Conservation (phyloP, 2,329 filamentous ascomycete genomes). For the Aureobasidium sp. region DNA sequence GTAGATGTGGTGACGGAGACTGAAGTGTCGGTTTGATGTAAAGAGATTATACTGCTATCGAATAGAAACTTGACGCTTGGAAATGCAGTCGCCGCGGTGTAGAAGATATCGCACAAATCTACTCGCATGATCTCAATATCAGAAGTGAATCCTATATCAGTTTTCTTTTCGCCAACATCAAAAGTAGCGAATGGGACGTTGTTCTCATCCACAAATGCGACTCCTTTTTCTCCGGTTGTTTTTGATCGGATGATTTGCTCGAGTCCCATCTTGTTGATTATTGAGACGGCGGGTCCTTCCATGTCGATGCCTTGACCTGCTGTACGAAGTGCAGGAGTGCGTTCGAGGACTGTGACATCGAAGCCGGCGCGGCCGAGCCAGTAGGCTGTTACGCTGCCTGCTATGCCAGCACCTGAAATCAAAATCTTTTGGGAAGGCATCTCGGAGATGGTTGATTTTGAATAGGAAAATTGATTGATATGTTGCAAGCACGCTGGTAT, state of each 20-base stretch:
- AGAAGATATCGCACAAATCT: constrained; percentile 39
- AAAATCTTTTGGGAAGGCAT: constrained; percentile 20
- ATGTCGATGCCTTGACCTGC: constrained; percentile 39
- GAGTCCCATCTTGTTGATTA: constrained; percentile 34
- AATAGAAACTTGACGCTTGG: constrained; percentile 18
- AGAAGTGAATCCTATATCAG: constrained; percentile 29
- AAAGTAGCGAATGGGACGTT: constrained; percentile 12
- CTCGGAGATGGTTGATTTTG: too few species aligned
- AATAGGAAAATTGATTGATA: too few species aligned
- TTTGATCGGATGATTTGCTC: constrained; percentile 27
- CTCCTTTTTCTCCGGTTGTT: constrained; percentile 33
- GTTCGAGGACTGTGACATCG: constrained; percentile 36
- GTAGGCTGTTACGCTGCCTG: constrained; percentile 29
- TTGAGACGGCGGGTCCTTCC: constrained; percentile 31
- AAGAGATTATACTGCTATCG: constrained; percentile 14
- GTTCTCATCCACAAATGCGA: constrained; percentile 28
- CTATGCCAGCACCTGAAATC: constrained; percentile 31
- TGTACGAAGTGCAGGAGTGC: constrained; percentile 28
- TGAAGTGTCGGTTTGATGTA: constrained; percentile 9
- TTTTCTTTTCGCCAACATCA: neutral
- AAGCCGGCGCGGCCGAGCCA: constrained; percentile 24
- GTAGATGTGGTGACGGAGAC: neutral
- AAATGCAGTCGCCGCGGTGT: constrained; percentile 20
- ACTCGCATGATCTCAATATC: constrained; percentile 51
- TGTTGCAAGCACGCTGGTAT: too few species aligned